These are phyloP conservation scores for Salix purpurea DNA, from an alignment of 345 rosid genomes.

Conservation along the genomic window DNA sequence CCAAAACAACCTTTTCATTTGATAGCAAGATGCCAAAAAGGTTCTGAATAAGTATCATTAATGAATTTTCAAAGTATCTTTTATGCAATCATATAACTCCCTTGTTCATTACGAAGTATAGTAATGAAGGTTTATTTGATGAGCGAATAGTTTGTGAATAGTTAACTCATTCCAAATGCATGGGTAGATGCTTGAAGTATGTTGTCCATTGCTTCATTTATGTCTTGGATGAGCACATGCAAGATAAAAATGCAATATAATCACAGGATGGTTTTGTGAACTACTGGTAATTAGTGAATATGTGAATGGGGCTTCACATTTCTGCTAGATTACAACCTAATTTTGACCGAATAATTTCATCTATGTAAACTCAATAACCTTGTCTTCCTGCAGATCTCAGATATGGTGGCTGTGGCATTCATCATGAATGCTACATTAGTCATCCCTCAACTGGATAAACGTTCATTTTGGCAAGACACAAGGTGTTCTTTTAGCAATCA, in stretches of 20 bases:
- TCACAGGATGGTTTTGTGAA: neutral
- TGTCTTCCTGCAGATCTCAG: slow-evolving; percentile 55
- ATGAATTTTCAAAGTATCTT: neutral
- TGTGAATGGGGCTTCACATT: neutral
- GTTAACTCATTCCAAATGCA: neutral
- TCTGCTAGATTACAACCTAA: neutral
- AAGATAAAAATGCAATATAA: neutral
- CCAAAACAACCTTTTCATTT: neutral
- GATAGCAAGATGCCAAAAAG: too few relatives aligned
- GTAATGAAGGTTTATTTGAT: neutral
- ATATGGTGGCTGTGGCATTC: slow-evolving; percentile 88
- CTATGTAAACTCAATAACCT: slow-evolving; percentile 7
- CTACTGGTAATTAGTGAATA: neutral
- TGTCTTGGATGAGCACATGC: neutral
- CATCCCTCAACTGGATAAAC: slow-evolving; percentile 79
- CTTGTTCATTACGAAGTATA: neutral
- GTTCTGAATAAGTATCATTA: neutral
- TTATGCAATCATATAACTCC: neutral
- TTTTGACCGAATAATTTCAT: neutral
- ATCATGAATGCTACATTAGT: slow-evolving; percentile 92
- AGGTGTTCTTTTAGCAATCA: slow-evolving; percentile 40
- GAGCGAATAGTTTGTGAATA: neutral
- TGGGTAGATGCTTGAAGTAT: neutral
- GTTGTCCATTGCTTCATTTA: neutral
- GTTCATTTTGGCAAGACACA: slow-evolving; percentile 91